Base-by-base conservation (phyloP, 2,329 filamentous ascomycete species). In the Onygena corvina region DNA sequence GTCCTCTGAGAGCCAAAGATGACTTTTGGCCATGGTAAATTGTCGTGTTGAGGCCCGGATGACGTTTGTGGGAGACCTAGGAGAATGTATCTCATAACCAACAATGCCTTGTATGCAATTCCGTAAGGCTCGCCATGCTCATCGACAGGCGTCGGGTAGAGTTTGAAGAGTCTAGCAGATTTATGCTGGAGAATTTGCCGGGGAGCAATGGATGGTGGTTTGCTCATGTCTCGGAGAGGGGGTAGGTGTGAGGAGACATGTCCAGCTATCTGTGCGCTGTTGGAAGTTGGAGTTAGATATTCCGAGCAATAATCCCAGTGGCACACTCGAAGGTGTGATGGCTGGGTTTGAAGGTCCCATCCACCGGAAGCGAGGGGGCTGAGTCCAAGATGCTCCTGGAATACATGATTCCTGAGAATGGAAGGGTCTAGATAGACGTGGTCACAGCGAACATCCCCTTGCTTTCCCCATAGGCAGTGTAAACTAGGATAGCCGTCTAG, bases 41-140 rank as follows among this genome's bases (percentile, higher is more conserved):
- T 57, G 14, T 61, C 56, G 29, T 61, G 59, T 46, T 59, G 55
- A 0, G 59, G 55, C 16, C 40, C 49, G 0, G 61, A 58, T 9
- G 57, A 58, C 2, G 23, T 45, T 11, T 20, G 45, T 21, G 30
- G 29, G n/a, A 50, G 23, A 55, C 34, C 49, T 7, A 67, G 59
- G 7, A 69, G 67, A 23, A 74, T 60, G 46, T 74, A 74, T 35
- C 70, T 67, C 55, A 74, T 53, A 2, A 74, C 65, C 40, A 74
- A 57, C 4, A 67, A 63, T 23, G 69, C 68, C 55, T 71, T 71
- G 58, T 71, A 71, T 16, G 71, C 67, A 12, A 72, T 61, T 8
- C 71, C 71, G 46, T 65, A 58, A 2, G 71, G 67, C 30, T 71
- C 66, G 9, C 61, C 62, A 23, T 63, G 60, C 46, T 70, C 66